Evolutionary conservation across 2,329 filamentous ascomycete species (phyloP).

Genomic region (Teratosphaeria viscida): DNA sequence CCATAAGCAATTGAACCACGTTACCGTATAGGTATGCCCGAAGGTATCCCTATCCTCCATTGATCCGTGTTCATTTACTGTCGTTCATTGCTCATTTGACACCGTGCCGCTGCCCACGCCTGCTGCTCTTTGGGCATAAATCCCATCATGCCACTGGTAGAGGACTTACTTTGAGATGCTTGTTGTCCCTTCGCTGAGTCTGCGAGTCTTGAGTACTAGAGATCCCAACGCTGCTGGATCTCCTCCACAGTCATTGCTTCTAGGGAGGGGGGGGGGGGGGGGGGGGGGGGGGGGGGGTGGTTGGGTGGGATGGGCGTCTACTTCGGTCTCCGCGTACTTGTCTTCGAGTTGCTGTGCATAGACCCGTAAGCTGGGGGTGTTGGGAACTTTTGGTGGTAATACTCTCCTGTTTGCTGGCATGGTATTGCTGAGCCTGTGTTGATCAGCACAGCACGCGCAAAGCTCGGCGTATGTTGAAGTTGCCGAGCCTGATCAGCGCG

Average conservation of each 20-base stretch:
- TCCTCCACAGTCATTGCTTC: neutral
- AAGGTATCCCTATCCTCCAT: neutral
- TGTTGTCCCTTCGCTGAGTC: neutral
- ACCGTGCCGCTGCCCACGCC: neutral
- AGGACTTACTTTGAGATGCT: neutral
- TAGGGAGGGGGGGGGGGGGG: too few species aligned
- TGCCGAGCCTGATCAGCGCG: neutral
- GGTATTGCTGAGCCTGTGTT: neutral
- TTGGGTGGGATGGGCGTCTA: too few species aligned
- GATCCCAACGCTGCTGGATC: neutral
- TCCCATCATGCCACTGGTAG: neutral
- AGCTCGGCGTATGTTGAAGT: neutral
- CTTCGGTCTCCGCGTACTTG: neutral
- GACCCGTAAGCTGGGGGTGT: neutral
- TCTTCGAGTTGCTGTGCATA: neutral
- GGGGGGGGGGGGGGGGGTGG: too few species aligned
- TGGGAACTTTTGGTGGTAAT: neutral
- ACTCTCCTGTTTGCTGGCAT: neutral
- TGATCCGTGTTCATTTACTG: neutral
- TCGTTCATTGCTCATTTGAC: neutral
- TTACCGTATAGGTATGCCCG: constrained; percentile 4
- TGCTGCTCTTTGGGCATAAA: neutral
- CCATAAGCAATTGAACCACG: constrained; percentile 1
- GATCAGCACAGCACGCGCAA: neutral
- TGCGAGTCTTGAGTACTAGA: neutral